Conservation (phyloP, 1,139 yeast species). For the Suhomyces bolitotheri region DNA sequence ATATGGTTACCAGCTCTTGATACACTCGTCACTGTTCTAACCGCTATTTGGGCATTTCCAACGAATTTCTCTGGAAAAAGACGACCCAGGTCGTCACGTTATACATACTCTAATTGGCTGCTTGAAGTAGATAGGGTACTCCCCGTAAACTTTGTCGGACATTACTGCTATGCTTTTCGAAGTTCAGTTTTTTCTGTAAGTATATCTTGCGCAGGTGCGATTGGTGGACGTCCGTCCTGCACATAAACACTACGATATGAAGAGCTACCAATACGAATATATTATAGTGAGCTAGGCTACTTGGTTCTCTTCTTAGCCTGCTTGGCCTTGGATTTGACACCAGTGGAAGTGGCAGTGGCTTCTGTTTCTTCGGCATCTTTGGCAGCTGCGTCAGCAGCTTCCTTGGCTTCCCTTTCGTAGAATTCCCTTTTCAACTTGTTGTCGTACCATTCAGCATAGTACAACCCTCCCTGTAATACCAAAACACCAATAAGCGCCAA, state of each 20-base stretch:
- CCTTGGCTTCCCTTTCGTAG: conserved; percentile 43
- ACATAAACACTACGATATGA: conserved; percentile 4
- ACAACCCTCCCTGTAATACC: conserved; percentile 82
- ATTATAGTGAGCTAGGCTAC: conserved; percentile 1
- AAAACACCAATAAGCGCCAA: conserved; percentile 74
- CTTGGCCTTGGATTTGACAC: conserved; percentile 15
- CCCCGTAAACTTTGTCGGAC: conserved; percentile 48
- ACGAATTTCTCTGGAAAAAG: no score
- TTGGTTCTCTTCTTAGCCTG: conserved; percentile 17
- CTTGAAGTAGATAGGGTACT: conserved; percentile 60
- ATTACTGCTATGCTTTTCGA: conserved; percentile 10
- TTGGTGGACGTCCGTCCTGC: conserved; percentile 10
- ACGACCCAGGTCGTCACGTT: background rate
- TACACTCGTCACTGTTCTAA: no score
- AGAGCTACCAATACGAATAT: background rate
- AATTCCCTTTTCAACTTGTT: conserved; percentile 54
- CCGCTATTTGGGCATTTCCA: no score
- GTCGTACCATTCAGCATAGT: conserved; percentile 83
- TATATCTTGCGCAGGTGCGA: conserved; percentile 8
- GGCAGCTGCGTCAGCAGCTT: conserved; percentile 18
- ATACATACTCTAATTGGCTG: conserved; percentile 63
- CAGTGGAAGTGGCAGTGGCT: conserved; percentile 15
- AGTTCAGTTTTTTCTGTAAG: conserved; percentile 10
- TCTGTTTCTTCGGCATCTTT: conserved; percentile 12
- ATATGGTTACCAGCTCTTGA: no score